Base-by-base conservation (phyloP, 2,329 filamentous ascomycete genomes). In the Penicillium sp. region DNA sequence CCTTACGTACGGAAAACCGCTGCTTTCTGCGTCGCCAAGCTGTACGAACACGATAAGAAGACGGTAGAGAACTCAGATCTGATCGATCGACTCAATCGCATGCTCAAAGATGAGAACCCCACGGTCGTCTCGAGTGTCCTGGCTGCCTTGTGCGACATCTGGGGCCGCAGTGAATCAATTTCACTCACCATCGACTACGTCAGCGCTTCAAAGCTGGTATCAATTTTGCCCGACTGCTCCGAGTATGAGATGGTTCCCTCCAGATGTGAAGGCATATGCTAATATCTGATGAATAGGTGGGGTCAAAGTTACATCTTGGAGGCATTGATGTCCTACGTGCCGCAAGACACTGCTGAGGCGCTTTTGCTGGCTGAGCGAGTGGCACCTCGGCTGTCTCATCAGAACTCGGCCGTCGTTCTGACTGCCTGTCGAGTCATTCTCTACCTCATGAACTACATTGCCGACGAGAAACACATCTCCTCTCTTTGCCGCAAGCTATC, bases 361-460 rank as follows among this genome's bases (percentile, higher is more conserved):
- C 79, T 89, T 5, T 77, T 98, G 12, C 78, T 98, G 36, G 93
- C 93, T 9, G 93, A 98, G 69, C 84, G 93, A 52, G 94, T 98
- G 64, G 82, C 91, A 0, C 93, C 93, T n/a, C 88, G 93, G 12
- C 78, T 98, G 28, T 97, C 93, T 26, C 93, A 98, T 69, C 93
- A 90, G 36, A 98, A 98, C 69, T 96, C 93, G 9, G 86, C 93
- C 0, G 93, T 98, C 29, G 93, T 97, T 3, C 78, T 98, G 49
- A 97, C 93, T 4, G 96, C 90, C 66, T 95, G 96, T 62, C 84
- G 93, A 49, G 93, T 98, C 36, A 90, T 98, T 33, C 80, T 98
- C 43, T 98, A 98, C 65, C 78, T 98, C 49, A 93, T 97, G 88
- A 98, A 98, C 74, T 98, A 98, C 73, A 96, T 98, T 61, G 80